A percentile compares a stretch with the other conserved stretches of the same genome.
Evolutionary conservation across 164 flowering plant genomes (phyloP).

Genomic region (Umbilicus rupestris): DNA sequence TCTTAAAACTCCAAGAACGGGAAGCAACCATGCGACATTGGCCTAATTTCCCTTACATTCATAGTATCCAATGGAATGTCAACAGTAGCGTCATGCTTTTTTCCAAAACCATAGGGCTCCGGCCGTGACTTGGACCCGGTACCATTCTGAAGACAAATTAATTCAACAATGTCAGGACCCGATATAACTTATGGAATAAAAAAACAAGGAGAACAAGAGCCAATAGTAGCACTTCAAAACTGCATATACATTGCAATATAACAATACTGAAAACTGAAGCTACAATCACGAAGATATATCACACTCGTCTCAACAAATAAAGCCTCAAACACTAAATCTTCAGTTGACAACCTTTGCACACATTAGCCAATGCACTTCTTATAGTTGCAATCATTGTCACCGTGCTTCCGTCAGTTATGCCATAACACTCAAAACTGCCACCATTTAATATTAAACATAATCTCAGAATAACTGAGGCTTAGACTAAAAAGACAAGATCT

Average conservation of each 20-base stretch:
- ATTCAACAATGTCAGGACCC: neutral
- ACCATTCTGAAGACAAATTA: constrained; percentile 40
- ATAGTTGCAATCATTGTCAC: no score
- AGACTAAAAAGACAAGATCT: no score
- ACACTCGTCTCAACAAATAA: no score
- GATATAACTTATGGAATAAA: neutral
- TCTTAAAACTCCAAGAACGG: neutral
- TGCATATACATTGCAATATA: neutral
- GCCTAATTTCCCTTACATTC: constrained; percentile 31
- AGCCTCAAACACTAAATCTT: no score
- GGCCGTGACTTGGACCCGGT: constrained; percentile 43
- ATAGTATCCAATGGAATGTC: constrained; percentile 77
- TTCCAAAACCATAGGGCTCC: constrained; percentile 48
- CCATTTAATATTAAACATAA: no score
- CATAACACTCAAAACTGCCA: no score
- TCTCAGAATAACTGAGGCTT: no score
- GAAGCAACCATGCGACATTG: neutral
- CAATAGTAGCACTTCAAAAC: neutral
- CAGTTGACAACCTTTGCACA: no score
- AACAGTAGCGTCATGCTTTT: constrained; percentile 68
- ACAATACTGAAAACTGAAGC: no score
- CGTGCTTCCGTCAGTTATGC: no score
- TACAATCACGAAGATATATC: no score
- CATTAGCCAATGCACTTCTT: no score
- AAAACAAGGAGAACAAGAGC: neutral